Base-by-base conservation (phyloP, 2,329 filamentous ascomycete species). In the Aspergillus persii region DNA sequence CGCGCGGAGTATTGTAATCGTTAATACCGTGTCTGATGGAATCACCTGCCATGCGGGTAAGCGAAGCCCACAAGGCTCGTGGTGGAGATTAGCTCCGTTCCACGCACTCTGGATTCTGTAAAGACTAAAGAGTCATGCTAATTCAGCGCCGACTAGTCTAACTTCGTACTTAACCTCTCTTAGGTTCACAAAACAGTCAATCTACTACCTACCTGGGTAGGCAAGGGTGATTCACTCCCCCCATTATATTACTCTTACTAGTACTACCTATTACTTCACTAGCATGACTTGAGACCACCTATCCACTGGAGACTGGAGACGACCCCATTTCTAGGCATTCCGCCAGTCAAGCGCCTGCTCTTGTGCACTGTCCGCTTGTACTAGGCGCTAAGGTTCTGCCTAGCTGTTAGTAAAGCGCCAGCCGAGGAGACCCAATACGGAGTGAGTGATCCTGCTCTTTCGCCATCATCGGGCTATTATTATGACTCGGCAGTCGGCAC, bases 331-430 rank as follows among this genome's bases (percentile, higher is more conserved):
- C 3, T 5, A 26, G 48, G 55, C 11, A 15, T n/a, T 52, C 49
- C 55, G 48, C 55, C 49, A 53, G 49, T 57, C 31, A 49, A 27
- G 51, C 58, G 53, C 11, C 49, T 48, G 52, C 59, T 31, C 52
- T 39, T 57, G 60, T 61, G 58, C 61, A 61, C 61, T 56, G 58
- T 57, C 54, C 61, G 54, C 54, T 53, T 59, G 56, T 61, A 61
- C 60, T 15, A 48, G 44, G 27, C 29, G 12, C 50, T n/a, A 30
- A 18, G 23, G n/a, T 51, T 33, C 30, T 36, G 9, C 30, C 7
- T 52, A 39, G 50, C 29, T 36, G 11, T 49, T 39, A 55, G 33
- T 49, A 47, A 8, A 49, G 18, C 12, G 44, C 33, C 49, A 48
- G 5, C 36, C 36, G 12, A n/a, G 5, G 36, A n/a, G 18, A 2